phyloP scores from a whole-genome alignment of 2,329 filamentous ascomycete species.

The Fusarium miscanthi region DNA sequence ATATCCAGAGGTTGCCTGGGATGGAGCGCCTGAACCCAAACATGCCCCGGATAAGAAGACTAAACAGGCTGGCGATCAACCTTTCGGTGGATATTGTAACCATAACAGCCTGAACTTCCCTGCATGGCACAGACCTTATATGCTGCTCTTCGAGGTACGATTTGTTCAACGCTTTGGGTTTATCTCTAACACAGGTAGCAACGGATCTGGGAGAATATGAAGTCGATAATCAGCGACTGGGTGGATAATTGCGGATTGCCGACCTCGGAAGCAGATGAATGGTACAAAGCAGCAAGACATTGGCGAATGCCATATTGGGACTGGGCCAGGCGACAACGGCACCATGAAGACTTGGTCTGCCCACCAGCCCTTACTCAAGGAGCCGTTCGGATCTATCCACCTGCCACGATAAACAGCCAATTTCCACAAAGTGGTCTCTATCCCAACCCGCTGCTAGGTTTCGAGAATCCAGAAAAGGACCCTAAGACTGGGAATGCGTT shows the following conservation, averaged over 20 bases:
- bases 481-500: neutral
- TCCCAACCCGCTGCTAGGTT: neutral
- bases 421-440: neutral
- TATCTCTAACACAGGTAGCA: conserved; percentile 7
- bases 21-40: neutral
- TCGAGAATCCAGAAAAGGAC: neutral
- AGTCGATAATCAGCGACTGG: neutral
- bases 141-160: conserved; percentile 24
- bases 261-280: neutral
- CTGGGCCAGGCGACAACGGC: neutral
- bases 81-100: conserved; percentile 17
- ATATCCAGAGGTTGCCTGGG: conserved; percentile 19
- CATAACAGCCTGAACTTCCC: conserved; percentile 28
- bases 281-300: neutral
- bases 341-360: neutral
- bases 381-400: neutral
- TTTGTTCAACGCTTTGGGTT: no score
- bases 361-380: neutral
- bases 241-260: rapidly evolving
- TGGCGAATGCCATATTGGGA: conserved; percentile 14
- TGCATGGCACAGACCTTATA: conserved; percentile 23
- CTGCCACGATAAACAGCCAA: neutral
- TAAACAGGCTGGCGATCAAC: neutral
- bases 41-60: neutral
- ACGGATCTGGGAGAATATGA: conserved; percentile 5